Evolutionary conservation across 2,329 filamentous ascomycete species (phyloP).

Genomic region (Fusarium caatingaense): DNA sequence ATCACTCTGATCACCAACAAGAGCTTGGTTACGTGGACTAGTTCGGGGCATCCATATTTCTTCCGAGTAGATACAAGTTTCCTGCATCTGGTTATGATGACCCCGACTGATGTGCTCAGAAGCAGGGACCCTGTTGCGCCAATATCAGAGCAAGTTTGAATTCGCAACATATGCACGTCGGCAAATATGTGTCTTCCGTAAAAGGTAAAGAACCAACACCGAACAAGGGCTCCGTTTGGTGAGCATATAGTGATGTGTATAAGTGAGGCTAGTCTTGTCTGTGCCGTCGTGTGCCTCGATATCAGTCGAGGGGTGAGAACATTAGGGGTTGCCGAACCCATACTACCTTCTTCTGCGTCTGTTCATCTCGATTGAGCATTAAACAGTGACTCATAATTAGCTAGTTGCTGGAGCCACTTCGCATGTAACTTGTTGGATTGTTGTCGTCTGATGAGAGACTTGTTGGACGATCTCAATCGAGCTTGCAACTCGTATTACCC

Average conservation of each 20-base stretch:
- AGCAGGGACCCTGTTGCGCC: constrained; percentile 17
- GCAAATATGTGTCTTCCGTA: constrained; percentile 11
- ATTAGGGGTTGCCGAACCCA: constrained; percentile 9
- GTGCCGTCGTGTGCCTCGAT: constrained; percentile 25
- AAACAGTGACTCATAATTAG: background rate
- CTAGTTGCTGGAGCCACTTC: constrained; percentile 33
- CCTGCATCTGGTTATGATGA: constrained; percentile 21
- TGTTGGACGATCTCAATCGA: constrained; percentile 32
- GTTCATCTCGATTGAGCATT: constrained; percentile 30
- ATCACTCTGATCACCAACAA: constrained; percentile 42
- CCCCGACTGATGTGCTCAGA: constrained; percentile 19
- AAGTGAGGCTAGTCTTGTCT: constrained; percentile 18
- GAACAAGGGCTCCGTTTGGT: constrained; percentile 22
- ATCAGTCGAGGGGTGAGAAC: constrained; percentile 15
- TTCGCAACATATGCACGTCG: constrained; percentile 13
- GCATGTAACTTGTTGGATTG: constrained; percentile 43
- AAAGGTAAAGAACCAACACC: constrained; percentile 18
- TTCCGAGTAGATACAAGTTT: constrained; percentile 23
- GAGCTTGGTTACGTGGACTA: constrained; percentile 26
- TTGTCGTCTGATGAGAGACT: constrained; percentile 14
- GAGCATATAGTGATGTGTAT: constrained; percentile 1
- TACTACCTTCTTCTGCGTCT: constrained; percentile 21
- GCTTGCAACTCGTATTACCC: constrained; percentile 36
- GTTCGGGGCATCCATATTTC: constrained; percentile 11
- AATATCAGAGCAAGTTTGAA: constrained; percentile 19